phyloP scores from a whole-genome alignment of 2,329 filamentous ascomycete species.

The Paraphoma sp. region DNA sequence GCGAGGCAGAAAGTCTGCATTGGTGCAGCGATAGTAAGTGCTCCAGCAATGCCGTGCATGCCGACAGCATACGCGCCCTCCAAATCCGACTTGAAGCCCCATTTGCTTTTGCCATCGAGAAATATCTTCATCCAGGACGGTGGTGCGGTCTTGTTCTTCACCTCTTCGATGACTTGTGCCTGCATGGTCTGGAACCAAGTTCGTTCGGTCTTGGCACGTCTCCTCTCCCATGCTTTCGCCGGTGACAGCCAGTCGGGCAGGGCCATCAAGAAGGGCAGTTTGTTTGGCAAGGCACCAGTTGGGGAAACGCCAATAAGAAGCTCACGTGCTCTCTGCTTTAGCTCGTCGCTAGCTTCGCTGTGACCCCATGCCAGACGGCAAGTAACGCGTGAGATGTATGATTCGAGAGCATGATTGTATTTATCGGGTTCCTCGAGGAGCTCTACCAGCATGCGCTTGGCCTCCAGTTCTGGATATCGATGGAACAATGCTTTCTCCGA shows the following conservation, averaged over 20 bases:
- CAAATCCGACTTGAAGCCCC: constrained; percentile 51
- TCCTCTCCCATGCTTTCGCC: constrained; percentile 54
- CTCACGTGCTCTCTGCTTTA: constrained; percentile 56
- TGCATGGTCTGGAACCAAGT: constrained; percentile 55
- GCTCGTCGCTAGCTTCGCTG: constrained; percentile 52
- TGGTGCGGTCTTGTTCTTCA: constrained; percentile 42
- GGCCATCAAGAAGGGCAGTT: constrained; percentile 54
- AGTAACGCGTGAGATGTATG: constrained; percentile 55
- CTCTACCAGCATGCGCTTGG: constrained; percentile 54
- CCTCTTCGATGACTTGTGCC: constrained; percentile 46
- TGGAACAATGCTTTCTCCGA: constrained; percentile 51
- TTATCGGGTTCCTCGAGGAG: constrained; percentile 51
- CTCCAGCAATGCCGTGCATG: constrained; percentile 57
- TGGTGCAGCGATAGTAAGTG: constrained; percentile 54
- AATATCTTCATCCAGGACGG: constrained; percentile 54
- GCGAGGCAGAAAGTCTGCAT: constrained; percentile 58
- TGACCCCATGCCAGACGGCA: constrained; percentile 56
- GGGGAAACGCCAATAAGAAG: constrained; percentile 55
- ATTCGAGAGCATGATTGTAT: constrained; percentile 54
- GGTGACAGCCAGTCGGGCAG: constrained; percentile 52
- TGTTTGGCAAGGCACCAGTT: constrained; percentile 54
- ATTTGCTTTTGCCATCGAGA: constrained; percentile 48
- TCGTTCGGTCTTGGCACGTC: constrained; percentile 52
- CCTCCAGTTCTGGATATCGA: constrained; percentile 54
- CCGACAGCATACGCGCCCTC: constrained; percentile 56